A percentile compares a stretch with the other conserved stretches of the same genome.
phyloP scores from a whole-genome alignment of 1,139 yeast species.

The Geotrichum restrictum region DNA sequence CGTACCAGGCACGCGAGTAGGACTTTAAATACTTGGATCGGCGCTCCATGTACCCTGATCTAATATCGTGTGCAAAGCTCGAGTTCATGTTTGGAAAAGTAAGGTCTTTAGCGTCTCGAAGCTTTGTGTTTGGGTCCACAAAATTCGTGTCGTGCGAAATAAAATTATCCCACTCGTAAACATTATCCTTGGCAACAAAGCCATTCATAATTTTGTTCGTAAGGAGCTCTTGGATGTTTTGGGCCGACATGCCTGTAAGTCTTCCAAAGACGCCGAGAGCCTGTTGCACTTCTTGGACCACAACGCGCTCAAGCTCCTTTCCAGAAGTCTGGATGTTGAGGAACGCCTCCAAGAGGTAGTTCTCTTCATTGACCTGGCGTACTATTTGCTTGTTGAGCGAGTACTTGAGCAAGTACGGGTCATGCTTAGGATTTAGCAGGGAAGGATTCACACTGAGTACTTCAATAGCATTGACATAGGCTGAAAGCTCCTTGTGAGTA shows the following conservation, averaged over 20 bases:
- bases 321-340: constrained; percentile 84
- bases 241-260: constrained; percentile 31
- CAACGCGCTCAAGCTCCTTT: constrained; percentile 81
- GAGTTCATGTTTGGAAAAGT: constrained; percentile 65
- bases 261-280: constrained; percentile 71
- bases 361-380: constrained; percentile 76
- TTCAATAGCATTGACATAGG: constrained; percentile 33
- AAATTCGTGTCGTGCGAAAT: constrained; percentile 70
- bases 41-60: constrained; percentile 81
- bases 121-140: constrained; percentile 68
- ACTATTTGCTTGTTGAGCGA: constrained; percentile 71
- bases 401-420: constrained; percentile 76
- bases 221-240: constrained; percentile 41
- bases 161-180: constrained; percentile 86
- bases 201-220: constrained; percentile 69
- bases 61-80: constrained; percentile 64
- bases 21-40: constrained; percentile 87
- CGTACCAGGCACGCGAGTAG: constrained; percentile 87
- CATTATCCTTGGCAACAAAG: constrained; percentile 69
- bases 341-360: constrained; percentile 81
- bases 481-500: constrained; percentile 42
- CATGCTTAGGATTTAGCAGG: constrained; percentile 50
- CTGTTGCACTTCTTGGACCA: constrained; percentile 79
- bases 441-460: constrained; percentile 35
- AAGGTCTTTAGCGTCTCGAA: constrained; percentile 62